phyloP scores from a whole-genome alignment of 495 filamentous ascomycete species.

The Neurospora cerealis region DNA sequence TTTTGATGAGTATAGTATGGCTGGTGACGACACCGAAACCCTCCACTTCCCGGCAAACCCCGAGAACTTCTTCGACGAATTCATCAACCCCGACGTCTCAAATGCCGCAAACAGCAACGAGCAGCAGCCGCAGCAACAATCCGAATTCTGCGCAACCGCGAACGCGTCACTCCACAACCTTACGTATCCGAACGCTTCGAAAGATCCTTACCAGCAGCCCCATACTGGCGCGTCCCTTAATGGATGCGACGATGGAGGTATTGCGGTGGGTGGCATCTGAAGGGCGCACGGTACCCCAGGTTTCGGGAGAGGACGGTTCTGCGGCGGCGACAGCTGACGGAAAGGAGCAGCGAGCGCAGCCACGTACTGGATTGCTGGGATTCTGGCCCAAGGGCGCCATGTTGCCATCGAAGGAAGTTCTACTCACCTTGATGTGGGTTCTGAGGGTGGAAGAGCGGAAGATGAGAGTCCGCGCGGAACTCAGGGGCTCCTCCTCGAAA shows the following conservation, averaged over 20 bases:
- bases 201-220: constrained; percentile 72
- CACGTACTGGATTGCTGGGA: constrained; percentile 22
- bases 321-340: constrained; percentile 19
- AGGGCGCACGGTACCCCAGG: constrained; percentile 29
- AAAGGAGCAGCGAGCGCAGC: constrained; percentile 25
- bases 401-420: constrained; percentile 41
- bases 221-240: constrained; percentile 80
- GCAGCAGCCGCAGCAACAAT: constrained; percentile 25
- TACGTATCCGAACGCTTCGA: constrained; percentile 40
- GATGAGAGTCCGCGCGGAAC: constrained; percentile 14
- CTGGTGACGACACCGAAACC: constrained; percentile 58
- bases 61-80: constrained; percentile 41
- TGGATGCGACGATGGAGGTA: constrained; percentile 83
- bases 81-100: constrained; percentile 36
- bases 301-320: constrained; percentile 28
- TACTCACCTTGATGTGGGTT: constrained; percentile 44
- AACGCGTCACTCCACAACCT: constrained; percentile 34
- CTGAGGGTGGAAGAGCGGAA: constrained; percentile 38
- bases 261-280: constrained; percentile 58
- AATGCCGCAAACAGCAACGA: constrained; percentile 22
- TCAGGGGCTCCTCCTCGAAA: constrained; percentile 10
- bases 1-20: constrained; percentile 79
- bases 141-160: constrained; percentile 26
- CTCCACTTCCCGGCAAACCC: constrained; percentile 33
- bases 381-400: constrained; percentile 31